A percentile compares a stretch with the other conserved stretches of the same genome.
Evolutionary conservation across 2,329 filamentous ascomycete genomes (phyloP).

Genomic region (Alternaria atra): DNA sequence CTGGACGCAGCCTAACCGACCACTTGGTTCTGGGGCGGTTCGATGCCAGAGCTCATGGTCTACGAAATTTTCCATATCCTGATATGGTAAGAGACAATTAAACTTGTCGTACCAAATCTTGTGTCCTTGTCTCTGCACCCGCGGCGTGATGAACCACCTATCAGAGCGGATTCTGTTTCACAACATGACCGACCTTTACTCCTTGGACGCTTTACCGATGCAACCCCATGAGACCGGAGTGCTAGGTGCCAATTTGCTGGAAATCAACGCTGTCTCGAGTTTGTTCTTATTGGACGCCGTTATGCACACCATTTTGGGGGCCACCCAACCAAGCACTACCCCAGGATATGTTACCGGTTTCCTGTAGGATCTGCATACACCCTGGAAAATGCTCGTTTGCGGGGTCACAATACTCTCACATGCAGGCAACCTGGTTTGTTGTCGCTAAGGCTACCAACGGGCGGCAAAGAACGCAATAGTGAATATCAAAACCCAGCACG

Average conservation of each 20-base stretch:
- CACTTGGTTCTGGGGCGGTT: neutral
- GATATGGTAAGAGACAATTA: neutral
- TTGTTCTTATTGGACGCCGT: conserved; percentile 14
- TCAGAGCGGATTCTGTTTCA: conserved; percentile 6
- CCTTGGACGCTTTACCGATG: conserved; percentile 2
- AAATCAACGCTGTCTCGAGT: conserved; percentile 6
- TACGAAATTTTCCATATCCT: neutral
- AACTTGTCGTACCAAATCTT: neutral
- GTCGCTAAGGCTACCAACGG: conserved; percentile 11
- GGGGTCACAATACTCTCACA: conserved; percentile 25
- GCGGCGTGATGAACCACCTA: neutral
- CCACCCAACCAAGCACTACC: conserved; percentile 32
- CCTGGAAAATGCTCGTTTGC: conserved; percentile 34
- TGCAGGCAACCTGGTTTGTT: conserved; percentile 8
- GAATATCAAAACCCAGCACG: conserved; percentile 16
- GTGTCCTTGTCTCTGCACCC: neutral
- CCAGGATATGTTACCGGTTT: conserved; percentile 28
- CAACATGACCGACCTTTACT: conserved; percentile 8
- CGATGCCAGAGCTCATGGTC: neutral
- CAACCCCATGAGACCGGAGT: conserved; percentile 12
- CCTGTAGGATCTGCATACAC: conserved; percentile 17
- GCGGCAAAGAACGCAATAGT: conserved; percentile 12
- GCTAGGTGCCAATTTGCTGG: conserved; percentile 18
- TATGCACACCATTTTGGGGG: conserved; percentile 23
- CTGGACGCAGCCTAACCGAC: neutral